These are phyloP conservation scores for Salvia sclarea DNA, from an alignment of 305 asterid genomes.

Conservation along the genomic window DNA sequence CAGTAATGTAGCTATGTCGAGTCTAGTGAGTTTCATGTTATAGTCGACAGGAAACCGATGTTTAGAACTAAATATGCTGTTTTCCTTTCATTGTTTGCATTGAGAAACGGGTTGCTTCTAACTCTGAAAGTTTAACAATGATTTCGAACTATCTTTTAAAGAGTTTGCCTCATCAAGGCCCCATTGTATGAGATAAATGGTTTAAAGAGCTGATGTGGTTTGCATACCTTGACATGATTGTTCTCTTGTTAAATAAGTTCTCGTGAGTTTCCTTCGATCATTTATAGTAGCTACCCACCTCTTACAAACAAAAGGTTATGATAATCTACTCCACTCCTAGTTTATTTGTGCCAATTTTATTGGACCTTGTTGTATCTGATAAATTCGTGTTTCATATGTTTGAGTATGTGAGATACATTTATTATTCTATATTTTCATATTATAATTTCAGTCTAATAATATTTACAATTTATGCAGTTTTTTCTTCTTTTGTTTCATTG, in stretches of 20 bases:
- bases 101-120: not conserved
- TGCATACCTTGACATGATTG: not conserved
- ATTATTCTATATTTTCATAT: not conserved
- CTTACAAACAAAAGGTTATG: not conserved
- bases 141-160: not conserved
- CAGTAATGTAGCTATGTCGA: not conserved
- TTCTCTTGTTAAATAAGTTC: not conserved
- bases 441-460: too few species aligned
- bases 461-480: not conserved
- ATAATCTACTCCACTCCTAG: not conserved
- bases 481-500: not conserved
- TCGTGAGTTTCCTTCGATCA: not conserved
- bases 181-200: not conserved
- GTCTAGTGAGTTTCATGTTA: not conserved
- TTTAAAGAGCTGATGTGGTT: constrained; percentile 3
- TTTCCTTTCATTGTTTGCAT: not conserved
- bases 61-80: not conserved
- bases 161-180: not conserved
- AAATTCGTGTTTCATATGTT: not conserved
- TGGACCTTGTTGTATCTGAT: not conserved
- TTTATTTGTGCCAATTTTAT: not conserved
- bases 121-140: not conserved
- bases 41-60: not conserved
- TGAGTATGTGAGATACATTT: not conserved
- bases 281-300: not conserved